Evolutionary conservation across 306 rosid genomes (phyloP).

Genomic region (Benincasa hispida): DNA sequence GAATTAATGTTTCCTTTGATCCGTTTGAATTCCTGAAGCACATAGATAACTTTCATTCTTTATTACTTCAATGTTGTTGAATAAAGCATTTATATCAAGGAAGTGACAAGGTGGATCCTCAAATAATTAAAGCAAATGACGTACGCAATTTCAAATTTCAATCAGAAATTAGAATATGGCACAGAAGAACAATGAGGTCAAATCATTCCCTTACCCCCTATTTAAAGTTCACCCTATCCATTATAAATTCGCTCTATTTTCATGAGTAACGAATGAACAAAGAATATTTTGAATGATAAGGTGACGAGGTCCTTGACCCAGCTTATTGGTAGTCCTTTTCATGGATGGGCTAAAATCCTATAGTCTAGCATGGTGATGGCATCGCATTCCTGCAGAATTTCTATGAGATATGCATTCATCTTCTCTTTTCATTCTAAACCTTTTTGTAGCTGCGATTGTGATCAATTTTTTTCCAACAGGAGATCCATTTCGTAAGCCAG

Average conservation of each 20-base stretch:
- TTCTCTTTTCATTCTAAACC: too few relatives aligned
- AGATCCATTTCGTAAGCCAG: too few relatives aligned
- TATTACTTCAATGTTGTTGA: slow-evolving; percentile 1
- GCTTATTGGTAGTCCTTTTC: too few relatives aligned
- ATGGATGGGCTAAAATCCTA: too few relatives aligned
- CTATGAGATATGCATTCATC: too few relatives aligned
- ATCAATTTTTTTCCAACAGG: too few relatives aligned
- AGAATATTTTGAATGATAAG: not conserved
- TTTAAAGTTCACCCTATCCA: not conserved
- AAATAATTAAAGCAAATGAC: not conserved
- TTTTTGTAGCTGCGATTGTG: too few relatives aligned
- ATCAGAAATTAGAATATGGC: not conserved
- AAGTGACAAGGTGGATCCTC: not conserved
- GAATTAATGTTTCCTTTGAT: slow-evolving; percentile 88
- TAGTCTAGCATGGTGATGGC: too few relatives aligned
- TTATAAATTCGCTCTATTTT: not conserved
- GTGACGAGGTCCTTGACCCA: not conserved
- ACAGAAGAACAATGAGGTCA: not conserved
- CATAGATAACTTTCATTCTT: slow-evolving; percentile 3
- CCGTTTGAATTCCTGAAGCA: slow-evolving; percentile 78
- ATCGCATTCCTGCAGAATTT: too few relatives aligned
- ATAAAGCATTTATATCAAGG: not conserved
- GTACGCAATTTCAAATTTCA: not conserved
- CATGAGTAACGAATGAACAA: not conserved
- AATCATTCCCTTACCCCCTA: not conserved